phyloP scores from a whole-genome alignment of 2,329 filamentous ascomycete species.

The Aschersonia sp. region DNA sequence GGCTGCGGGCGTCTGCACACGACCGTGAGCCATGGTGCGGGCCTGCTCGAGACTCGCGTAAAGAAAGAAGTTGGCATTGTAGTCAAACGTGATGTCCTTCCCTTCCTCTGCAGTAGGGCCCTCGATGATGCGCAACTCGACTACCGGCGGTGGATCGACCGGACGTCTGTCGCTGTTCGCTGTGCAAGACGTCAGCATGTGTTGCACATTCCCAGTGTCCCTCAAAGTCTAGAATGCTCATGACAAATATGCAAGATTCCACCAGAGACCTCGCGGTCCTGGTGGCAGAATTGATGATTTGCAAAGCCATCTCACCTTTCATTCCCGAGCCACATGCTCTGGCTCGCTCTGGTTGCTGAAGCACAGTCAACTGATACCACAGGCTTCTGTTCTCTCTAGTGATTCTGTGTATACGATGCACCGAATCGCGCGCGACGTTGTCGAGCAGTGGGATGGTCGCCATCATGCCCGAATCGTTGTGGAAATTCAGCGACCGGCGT shows the following conservation, averaged over 20 bases:
- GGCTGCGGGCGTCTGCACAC: conserved; percentile 52
- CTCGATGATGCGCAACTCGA: conserved; percentile 78
- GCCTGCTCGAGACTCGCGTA: conserved; percentile 84
- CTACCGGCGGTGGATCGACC: conserved; percentile 87
- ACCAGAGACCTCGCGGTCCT: no score
- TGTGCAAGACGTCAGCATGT: conserved; percentile 10
- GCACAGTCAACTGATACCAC: conserved; percentile 70
- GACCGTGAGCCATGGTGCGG: conserved; percentile 68
- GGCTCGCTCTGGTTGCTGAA: conserved; percentile 89
- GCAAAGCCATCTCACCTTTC: conserved; percentile 53
- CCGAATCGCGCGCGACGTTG: conserved; percentile 17
- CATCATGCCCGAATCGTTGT: conserved; percentile 11
- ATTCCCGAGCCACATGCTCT: conserved; percentile 90
- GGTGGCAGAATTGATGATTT: no score
- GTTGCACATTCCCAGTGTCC: not conserved
- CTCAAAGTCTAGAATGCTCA: not conserved
- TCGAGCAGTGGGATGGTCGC: conserved; percentile 14
- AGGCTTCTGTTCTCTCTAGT: conserved; percentile 66
- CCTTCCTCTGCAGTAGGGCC: conserved; percentile 45
- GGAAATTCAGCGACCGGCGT: not conserved
- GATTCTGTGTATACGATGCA: conserved; percentile 30
- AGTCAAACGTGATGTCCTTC: conserved; percentile 70
- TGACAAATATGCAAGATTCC: no score
- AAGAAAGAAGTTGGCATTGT: conserved; percentile 96
- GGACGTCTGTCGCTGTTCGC: conserved; percentile 60